Percentiles rank a stretch among this genome's conserved stretches.
Conservation (phyloP, 768 basidiomycete species). For the Hypsizygus marmoreus region DNA sequence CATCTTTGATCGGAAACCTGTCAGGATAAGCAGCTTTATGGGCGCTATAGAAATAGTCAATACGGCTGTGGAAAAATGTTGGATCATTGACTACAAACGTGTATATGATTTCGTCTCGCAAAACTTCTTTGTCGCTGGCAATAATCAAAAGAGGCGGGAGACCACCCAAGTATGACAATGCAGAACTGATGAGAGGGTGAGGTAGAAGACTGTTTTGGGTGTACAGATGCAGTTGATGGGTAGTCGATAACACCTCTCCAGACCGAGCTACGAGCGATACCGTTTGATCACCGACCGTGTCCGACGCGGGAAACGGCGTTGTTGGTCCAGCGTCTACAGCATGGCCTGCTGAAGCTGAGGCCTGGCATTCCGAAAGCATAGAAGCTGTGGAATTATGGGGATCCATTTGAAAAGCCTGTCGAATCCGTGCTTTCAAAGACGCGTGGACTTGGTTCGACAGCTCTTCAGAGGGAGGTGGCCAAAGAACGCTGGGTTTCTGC, state of each 20-base stretch:
- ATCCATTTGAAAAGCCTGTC: constrained; percentile 49
- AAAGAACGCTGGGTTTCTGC: constrained; percentile 76
- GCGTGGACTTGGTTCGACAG: constrained; percentile 58
- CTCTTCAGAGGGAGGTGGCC: constrained; percentile 76
- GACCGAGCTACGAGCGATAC: constrained; percentile 44
- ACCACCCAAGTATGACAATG: constrained; percentile 83
- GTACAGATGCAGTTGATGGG: constrained; percentile 84
- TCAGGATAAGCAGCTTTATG: constrained; percentile 91
- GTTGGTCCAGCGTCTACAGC: constrained; percentile 53
- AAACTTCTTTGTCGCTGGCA: constrained; percentile 86
- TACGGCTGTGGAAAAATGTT: background rate
- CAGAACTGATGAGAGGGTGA: constrained; percentile 86
- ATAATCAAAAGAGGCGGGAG: constrained; percentile 85
- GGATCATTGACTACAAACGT: constrained; percentile 46
- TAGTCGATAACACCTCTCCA: constrained; percentile 57
- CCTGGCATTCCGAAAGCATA: constrained; percentile 18
- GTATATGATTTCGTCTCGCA: constrained; percentile 91
- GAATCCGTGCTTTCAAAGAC: constrained; percentile 59
- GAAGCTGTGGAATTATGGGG: constrained; percentile 23
- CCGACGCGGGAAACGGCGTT: constrained; percentile 39
- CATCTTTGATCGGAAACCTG: constrained; percentile 53
- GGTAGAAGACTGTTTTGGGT: constrained; percentile 72
- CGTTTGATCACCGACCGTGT: constrained; percentile 41
- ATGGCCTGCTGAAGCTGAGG: constrained; percentile 27
- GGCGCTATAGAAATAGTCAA: constrained; percentile 50